A percentile compares a stretch with the other conserved stretches of the same genome.
Evolutionary conservation across 331 rosid species (phyloP).

Genomic region (Malus hybrid): DNA sequence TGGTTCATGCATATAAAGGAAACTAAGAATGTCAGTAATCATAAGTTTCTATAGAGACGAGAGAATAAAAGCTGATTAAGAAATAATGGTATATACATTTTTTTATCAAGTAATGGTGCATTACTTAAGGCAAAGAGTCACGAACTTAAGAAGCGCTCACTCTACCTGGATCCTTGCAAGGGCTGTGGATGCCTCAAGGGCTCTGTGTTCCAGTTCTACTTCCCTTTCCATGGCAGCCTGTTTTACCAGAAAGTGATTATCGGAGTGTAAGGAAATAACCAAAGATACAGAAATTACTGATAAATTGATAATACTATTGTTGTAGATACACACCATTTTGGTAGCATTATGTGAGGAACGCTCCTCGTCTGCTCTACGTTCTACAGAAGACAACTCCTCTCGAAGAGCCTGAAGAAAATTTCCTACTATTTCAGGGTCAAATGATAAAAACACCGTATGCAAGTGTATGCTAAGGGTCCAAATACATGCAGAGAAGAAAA

Average conservation of each 20-base stretch:
- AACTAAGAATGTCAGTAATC: not conserved
- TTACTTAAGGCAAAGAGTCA: not conserved
- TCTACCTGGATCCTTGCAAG: slow-evolving; percentile 94
- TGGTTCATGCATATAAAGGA: not conserved
- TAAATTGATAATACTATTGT: not conserved
- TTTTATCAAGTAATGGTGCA: not conserved
- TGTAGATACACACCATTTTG: slow-evolving; percentile 57
- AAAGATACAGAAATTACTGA: not conserved
- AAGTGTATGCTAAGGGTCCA: no score
- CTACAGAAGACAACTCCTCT: slow-evolving; percentile 89
- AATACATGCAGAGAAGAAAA: slow-evolving; percentile 14
- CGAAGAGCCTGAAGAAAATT: slow-evolving; percentile 59
- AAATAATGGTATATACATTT: not conserved
- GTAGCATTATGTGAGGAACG: slow-evolving; percentile 84
- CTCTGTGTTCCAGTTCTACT: slow-evolving; percentile 97
- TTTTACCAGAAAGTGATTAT: slow-evolving; percentile 21
- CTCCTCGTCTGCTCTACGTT: slow-evolving; percentile 98
- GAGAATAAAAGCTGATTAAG: not conserved
- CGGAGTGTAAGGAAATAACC: slow-evolving; percentile 11
- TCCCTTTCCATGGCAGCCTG: slow-evolving; percentile 99
- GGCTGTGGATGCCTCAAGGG: slow-evolving; percentile 83
- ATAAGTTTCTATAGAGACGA: not conserved
- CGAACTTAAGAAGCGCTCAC: slow-evolving; percentile 18
- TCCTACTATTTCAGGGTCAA: slow-evolving; percentile 9
- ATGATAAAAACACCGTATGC: not conserved